Evolutionary conservation across 169 alveolate genomes (phyloP), one percentile per base, ranked within the genome.

Genomic region (Plasmodium coatneyi): DNA sequence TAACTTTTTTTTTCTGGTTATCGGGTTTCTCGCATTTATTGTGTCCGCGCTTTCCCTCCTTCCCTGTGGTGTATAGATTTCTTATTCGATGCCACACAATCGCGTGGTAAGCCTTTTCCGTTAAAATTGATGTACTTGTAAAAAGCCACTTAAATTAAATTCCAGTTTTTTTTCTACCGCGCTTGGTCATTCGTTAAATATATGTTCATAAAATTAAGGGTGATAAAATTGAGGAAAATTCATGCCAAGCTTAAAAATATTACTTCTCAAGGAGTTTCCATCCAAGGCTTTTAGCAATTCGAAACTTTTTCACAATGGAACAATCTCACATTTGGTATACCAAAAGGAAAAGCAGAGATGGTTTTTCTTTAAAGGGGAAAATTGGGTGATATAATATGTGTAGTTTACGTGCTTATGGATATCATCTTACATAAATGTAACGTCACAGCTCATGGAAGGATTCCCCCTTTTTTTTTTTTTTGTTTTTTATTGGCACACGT

Each of bases 121-220:
- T n/a, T 66, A 22, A 66, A 28, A 66, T 66, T 66, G 36, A 28
- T n/a, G 16, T 41, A 79, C 70, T 80, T 25, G 36, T 43, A 25
- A 30, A 12, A 30, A 41, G 70, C 71, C 39, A 39, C 78, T 54
- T 46, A 56, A 81, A 16, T 56, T 32, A 46, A 10, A 46, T 10
- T 46, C 19, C 71, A 54, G 19, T 56, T 52, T 32, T 81, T 28
- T 6, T 49, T 54, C 39, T 81, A n/a, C 71, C 4, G 19, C 41
- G 60, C 54, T 81, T 25, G 46, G 43, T 81, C 66, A 5, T 52
- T 54, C 39, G 52, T 81, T 22, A 66, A 66, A 66, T 7, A 6
- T 81, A 5, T 81, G 74, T 81, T 52, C 34, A 80, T 25, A 49
- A 81, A 81, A 81, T 25, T 49, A 30, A 81, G 43, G 71, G 39